Evolutionary conservation across 1,284 basidiomycete species (phyloP).

Genomic region (Heterobasidion occidentale): DNA sequence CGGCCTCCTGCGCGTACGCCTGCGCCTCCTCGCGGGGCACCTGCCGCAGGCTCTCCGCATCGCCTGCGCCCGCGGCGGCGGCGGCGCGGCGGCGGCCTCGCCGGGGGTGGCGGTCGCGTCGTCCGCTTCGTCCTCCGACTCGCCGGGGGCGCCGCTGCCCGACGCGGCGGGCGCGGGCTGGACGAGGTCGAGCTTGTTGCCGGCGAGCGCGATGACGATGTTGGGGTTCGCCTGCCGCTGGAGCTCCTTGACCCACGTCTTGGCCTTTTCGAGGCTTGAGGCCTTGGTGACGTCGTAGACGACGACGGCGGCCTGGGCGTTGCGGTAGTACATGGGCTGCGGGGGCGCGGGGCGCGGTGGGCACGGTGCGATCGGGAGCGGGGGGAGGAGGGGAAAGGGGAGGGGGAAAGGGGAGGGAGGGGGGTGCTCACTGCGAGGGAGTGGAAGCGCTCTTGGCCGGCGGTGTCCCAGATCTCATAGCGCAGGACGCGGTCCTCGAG

Average conservation of each 20-base stretch:
- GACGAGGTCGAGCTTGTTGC: constrained; percentile 95
- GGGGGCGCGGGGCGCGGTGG: constrained; percentile 1
- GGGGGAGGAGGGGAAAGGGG: constrained; percentile 1
- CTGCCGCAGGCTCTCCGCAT: constrained; percentile 72
- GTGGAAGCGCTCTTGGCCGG: constrained; percentile 93
- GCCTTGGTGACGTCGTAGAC: constrained; percentile 97
- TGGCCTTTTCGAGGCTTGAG: constrained; percentile 95
- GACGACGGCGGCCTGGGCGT: constrained; percentile 96
- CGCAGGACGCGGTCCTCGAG: constrained; percentile 88
- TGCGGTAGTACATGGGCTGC: constrained; percentile 97
- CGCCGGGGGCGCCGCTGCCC: constrained; percentile 32
- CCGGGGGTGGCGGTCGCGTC: constrained; percentile 83
- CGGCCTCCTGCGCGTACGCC: constrained; percentile 91
- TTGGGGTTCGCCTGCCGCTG: constrained; percentile 99
- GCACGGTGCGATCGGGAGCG: background rate
- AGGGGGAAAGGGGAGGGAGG: constrained; percentile 9
- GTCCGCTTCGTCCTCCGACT: constrained; percentile 69
- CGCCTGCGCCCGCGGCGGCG: constrained; percentile 31
- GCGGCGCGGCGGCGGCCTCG: constrained; percentile 31
- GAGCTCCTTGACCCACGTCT: constrained; percentile 99
- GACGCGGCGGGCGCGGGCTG: constrained; percentile 54
- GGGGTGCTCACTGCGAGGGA: constrained; percentile 67
- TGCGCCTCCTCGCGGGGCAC: constrained; percentile 92
- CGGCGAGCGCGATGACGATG: constrained; percentile 95
- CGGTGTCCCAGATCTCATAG: constrained; percentile 96